Conservation (phyloP, 192 early-diverging fungal genomes). For the Bifiguratus adelaidae region DNA sequence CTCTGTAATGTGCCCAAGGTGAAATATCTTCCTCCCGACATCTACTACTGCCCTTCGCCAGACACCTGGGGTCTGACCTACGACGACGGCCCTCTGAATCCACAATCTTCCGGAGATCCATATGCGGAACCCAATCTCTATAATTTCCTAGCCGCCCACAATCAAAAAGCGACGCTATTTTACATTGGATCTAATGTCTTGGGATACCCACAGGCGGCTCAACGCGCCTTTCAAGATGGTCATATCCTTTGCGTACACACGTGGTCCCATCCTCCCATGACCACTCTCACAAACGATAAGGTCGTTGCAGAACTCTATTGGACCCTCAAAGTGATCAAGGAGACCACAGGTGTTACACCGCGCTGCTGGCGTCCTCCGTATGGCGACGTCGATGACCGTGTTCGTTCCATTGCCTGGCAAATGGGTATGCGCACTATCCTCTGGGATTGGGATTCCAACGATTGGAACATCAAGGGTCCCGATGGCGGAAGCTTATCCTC, state of each 20-base stretch:
- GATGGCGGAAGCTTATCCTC: conserved; percentile 13
- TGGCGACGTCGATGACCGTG: conserved; percentile 46
- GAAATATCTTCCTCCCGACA: conserved; percentile 17
- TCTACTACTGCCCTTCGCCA: conserved; percentile 11
- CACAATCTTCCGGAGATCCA: not conserved
- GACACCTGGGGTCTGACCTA: conserved; percentile 25
- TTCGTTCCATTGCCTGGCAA: conserved; percentile 35
- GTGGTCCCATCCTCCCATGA: conserved; percentile 43
- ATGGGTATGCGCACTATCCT: conserved; percentile 28
- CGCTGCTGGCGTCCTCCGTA: conserved; percentile 42
- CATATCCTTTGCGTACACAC: conserved; percentile 56
- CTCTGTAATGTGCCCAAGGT: conserved; percentile 12
- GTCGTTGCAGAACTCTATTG: conserved; percentile 51
- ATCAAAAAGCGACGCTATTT: conserved; percentile 32
- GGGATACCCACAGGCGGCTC: conserved; percentile 16
- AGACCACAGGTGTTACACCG: conserved; percentile 25
- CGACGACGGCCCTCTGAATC: conserved; percentile 27
- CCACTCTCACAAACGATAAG: conserved; percentile 36
- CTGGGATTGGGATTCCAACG: conserved; percentile 19
- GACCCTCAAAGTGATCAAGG: conserved; percentile 31
- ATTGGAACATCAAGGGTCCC: conserved; percentile 15
- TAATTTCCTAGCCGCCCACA: conserved; percentile 18
- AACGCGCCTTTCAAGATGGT: conserved; percentile 24
- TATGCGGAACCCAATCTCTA: conserved; percentile 21
- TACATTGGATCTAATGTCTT: conserved; percentile 28